Evolutionary conservation across 352 stramenopile genomes (phyloP), one percentile per base, ranked within the genome.

Genomic region (Thalassiosira livingstoniorum): DNA sequence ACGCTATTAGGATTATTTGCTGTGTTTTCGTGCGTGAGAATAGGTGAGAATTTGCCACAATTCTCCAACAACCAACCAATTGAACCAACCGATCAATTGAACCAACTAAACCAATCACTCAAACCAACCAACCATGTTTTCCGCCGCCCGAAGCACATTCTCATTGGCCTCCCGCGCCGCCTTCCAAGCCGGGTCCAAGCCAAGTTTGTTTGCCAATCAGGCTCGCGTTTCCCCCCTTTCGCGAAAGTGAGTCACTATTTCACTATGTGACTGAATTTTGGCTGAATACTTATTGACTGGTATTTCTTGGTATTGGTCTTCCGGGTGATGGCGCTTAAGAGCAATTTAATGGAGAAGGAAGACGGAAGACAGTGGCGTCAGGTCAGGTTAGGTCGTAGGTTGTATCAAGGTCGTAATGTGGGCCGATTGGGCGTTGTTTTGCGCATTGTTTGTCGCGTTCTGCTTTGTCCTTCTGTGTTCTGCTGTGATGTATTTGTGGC

Each of bases 51-150:
- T n/a, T n/a, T n/a, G n/a, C n/a, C n/a, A n/a, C n/a, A n/a, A n/a
- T n/a, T n/a, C n/a, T n/a, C n/a, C n/a, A n/a, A n/a, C n/a, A n/a
- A n/a, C n/a, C n/a, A n/a, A n/a, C n/a, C n/a, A n/a, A n/a, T n/a
- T n/a, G n/a, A n/a, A n/a, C n/a, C n/a, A n/a, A n/a, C n/a, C n/a
- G n/a, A n/a, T n/a, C n/a, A n/a, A n/a, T n/a, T n/a, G n/a, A n/a
- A n/a, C n/a, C n/a, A n/a, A n/a, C n/a, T n/a, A n/a, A n/a, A n/a
- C n/a, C n/a, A n/a, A n/a, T n/a, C n/a, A n/a, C n/a, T n/a, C n/a
- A n/a, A n/a, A n/a, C n/a, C n/a, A n/a, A n/a, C n/a, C 51, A 29
- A 76, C 64, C 71, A 85, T 86, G 78, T 81, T 86, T 55, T 45
- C 73, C 62, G 80, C 80, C 21, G 74, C 75, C 55, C 80, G 80